Evolutionary conservation across 257 asterid species (phyloP), one percentile per base, ranked within the genome.

Genomic region (Prunella vulgaris): DNA sequence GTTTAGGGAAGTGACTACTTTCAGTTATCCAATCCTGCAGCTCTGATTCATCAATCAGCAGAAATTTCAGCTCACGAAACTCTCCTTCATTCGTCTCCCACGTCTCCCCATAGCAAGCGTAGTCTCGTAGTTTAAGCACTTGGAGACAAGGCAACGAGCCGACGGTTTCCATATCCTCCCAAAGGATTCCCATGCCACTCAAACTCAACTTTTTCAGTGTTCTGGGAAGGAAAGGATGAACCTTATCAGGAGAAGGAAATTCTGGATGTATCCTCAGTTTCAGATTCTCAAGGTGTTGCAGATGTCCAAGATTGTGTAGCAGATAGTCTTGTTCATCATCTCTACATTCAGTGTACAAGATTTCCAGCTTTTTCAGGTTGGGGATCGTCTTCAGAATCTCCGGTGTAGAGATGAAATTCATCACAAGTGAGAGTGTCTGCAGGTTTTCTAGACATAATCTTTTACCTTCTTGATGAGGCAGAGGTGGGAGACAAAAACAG

Each of bases 211-310:
- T 25, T 13, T 13, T 57, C 20, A 57, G 17, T 25, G 38, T 12
- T 8, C 3, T 14, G 4, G 63, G 63, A 13, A 24, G 25, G 15
- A 7, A 0, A 57, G 38, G 63, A 0, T 18, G 10, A 20, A 53
- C 60, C 60, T 53, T 53, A 32, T 10, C 30, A 32, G 15, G 48
- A 40, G 15, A 40, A 40, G 48, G 48, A 10, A 13, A 22, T 5
- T 24, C 3, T 12, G 0, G 0, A 2, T n/a, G 22, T 57, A 57
- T 24, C 44, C 5, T 18, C 14, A 66, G 30, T 15, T 66, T 20
- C 46, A 66, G 35, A n/a, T 66, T 66, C 57, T 64, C 58, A 7
- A 63, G 68, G 2, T 66, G 60, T 5, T 66, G 71, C 60, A 67
- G 24, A 53, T 35, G 9, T 68, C 0, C 1, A 35, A 68, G 73